phyloP scores from a whole-genome alignment of 2,329 filamentous ascomycete species.

The Sarocladiaceae sp. region DNA sequence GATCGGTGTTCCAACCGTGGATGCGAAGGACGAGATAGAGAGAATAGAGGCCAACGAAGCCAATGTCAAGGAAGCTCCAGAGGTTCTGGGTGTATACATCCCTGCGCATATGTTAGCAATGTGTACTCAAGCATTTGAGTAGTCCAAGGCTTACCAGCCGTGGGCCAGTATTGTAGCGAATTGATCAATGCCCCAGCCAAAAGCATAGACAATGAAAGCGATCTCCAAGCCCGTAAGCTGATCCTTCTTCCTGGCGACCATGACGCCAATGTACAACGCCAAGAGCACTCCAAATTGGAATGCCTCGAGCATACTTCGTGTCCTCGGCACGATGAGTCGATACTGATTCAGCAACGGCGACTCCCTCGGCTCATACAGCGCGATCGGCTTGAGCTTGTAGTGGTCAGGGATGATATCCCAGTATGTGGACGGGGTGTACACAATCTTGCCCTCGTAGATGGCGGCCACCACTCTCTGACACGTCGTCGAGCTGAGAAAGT shows the following conservation, averaged over 20 bases:
- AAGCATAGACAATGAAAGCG: constrained; percentile 67
- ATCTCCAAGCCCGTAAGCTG: constrained; percentile 55
- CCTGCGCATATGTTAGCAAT: constrained; percentile 36
- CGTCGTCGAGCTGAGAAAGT: constrained; percentile 71
- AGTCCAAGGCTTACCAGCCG: constrained; percentile 49
- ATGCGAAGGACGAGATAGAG: constrained; percentile 65
- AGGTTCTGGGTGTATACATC: constrained; percentile 82
- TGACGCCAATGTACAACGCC: constrained; percentile 65
- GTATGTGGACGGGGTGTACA: constrained; percentile 78
- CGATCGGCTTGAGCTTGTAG: constrained; percentile 80
- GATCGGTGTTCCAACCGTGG: constrained; percentile 52
- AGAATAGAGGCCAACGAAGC: constrained; percentile 68
- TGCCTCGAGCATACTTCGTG: constrained; percentile 70
- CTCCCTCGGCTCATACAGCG: constrained; percentile 72
- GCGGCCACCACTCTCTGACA: constrained; percentile 80
- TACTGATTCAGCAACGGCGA: constrained; percentile 81
- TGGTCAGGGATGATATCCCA: constrained; percentile 81
- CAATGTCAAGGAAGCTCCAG: constrained; percentile 83
- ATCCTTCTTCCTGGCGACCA: constrained; percentile 62
- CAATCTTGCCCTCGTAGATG: constrained; percentile 75
- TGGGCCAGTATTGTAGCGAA: constrained; percentile 75
- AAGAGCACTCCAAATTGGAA: constrained; percentile 70
- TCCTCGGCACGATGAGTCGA: constrained; percentile 76
- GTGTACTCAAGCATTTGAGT: neutral
- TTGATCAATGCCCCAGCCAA: constrained; percentile 77